A percentile compares a stretch with the other conserved stretches of the same genome.
phyloP scores from a whole-genome alignment of 164 flowering plant genomes.

The Vitis rupestris region DNA sequence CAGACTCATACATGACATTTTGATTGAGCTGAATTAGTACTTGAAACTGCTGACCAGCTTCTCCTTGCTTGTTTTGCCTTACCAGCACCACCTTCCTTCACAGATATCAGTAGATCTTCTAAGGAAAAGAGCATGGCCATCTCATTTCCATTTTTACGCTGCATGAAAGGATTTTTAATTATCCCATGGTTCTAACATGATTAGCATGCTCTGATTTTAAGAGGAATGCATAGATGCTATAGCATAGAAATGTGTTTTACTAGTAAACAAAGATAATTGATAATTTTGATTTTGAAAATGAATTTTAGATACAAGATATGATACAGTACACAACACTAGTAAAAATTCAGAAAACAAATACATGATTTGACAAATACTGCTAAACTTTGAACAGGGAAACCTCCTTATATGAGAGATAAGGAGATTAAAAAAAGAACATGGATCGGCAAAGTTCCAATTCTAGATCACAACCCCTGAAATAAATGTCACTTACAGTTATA shows the following conservation, averaged over 20 bases:
- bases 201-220: not conserved
- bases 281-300: too few relatives aligned
- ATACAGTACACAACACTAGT: too few relatives aligned
- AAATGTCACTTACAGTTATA: too few relatives aligned
- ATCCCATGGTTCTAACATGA: not conserved
- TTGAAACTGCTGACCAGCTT: constrained; percentile 27
- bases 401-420: too few relatives aligned
- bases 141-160: constrained; percentile 31
- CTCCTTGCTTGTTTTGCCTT: constrained; percentile 32
- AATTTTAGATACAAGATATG: too few relatives aligned
- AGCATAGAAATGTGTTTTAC: not conserved
- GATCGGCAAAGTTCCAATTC: too few relatives aligned
- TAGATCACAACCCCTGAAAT: too few relatives aligned
- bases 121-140: constrained; percentile 28
- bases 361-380: too few relatives aligned
- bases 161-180: constrained; percentile 16
- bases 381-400: too few relatives aligned
- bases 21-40: constrained; percentile 22
- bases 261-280: too few relatives aligned
- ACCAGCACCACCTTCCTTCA: constrained; percentile 24
- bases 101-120: constrained; percentile 46
- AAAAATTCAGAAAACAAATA: too few relatives aligned
- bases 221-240: not conserved
- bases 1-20: constrained; percentile 51
- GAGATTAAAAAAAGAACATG: too few relatives aligned